These are phyloP conservation scores for Scleromitrula shiraiana DNA, from an alignment of 2,329 filamentous ascomycete species.

Conservation along the genomic window DNA sequence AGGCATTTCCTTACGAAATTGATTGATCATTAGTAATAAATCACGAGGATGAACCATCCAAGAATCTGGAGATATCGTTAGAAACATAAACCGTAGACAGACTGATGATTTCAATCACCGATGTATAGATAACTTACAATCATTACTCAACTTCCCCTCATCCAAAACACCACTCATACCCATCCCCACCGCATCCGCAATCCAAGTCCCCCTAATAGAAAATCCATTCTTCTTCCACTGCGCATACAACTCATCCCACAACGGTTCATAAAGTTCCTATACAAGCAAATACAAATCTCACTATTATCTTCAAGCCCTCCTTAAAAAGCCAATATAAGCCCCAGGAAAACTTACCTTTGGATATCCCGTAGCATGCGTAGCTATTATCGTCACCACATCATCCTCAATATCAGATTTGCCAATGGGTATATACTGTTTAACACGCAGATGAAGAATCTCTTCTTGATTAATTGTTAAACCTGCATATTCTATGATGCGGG, in stretches of 20 bases:
- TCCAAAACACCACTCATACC: conserved; percentile 72
- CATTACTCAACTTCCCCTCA: conserved; percentile 66
- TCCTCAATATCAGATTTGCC: not conserved
- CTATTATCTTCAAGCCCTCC: not conserved
- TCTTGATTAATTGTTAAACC: not conserved
- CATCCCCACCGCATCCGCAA: conserved; percentile 76
- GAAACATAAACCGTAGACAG: too few species aligned
- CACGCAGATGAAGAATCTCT: not conserved
- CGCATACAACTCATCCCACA: conserved; percentile 73
- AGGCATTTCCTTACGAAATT: conserved; percentile 64
- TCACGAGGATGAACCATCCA: conserved; percentile 68
- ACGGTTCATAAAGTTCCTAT: conserved; percentile 83
- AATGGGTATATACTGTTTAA: not conserved
- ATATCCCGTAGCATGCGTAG: conserved; percentile 81
- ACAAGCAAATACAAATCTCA: not conserved
- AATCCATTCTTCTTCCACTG: conserved; percentile 50
- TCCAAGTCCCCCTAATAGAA: conserved; percentile 74
- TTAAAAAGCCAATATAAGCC: not conserved
- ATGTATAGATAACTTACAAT: conserved; percentile 53
- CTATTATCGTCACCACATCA: conserved; percentile 38
- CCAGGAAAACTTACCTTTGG: conserved; percentile 54
- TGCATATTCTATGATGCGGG: not conserved
- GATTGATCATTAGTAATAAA: conserved; percentile 73
- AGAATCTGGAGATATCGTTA: conserved; percentile 38
- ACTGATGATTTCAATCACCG: too few species aligned